Conservation (phyloP, 805 yeast genomes). For the Ogataea pignaliae region DNA sequence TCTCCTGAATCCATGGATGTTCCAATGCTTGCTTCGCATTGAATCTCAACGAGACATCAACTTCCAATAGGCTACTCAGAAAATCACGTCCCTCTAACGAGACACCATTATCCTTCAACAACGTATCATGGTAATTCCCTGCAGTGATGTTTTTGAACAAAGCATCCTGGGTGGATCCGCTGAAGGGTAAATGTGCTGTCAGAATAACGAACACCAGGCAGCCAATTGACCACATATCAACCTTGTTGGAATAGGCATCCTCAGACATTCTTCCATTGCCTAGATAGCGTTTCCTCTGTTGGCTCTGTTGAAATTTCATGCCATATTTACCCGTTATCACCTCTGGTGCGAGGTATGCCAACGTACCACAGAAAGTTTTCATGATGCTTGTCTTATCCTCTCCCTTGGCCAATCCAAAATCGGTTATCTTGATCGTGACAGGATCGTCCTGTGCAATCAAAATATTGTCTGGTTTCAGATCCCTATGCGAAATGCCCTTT, state of each 20-base stretch:
- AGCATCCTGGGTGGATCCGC: constrained; percentile 86
- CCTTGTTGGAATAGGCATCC: constrained; percentile 69
- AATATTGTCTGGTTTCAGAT: constrained; percentile 93
- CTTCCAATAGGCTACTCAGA: constrained; percentile 63
- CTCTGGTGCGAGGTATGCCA: constrained; percentile 97
- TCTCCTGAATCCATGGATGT: constrained; percentile 73
- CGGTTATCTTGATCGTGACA: constrained; percentile 86
- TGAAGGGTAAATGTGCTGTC: constrained; percentile 92
- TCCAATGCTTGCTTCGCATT: constrained; percentile 71
- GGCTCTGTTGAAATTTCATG: constrained; percentile 17
- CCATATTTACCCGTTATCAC: constrained; percentile 60
- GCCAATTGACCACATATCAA: constrained; percentile 98
- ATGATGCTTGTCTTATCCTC: constrained; percentile 79
- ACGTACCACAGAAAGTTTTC: constrained; percentile 96
- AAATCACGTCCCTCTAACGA: constrained; percentile 71
- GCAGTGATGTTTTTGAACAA: constrained; percentile 68
- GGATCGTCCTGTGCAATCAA: constrained; percentile 89
- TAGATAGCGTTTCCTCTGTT: constrained; percentile 23
- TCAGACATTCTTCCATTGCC: constrained; percentile 31
- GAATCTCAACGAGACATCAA: constrained; percentile 67
- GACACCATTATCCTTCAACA: constrained; percentile 56
- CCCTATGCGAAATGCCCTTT: constrained; percentile 92
- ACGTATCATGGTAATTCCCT: constrained; percentile 78
- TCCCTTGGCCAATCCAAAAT: constrained; percentile 92
- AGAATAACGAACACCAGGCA: constrained; percentile 87